Conservation (phyloP, 2,329 filamentous ascomycete species). For the Tolypocladium inflatum region DNA sequence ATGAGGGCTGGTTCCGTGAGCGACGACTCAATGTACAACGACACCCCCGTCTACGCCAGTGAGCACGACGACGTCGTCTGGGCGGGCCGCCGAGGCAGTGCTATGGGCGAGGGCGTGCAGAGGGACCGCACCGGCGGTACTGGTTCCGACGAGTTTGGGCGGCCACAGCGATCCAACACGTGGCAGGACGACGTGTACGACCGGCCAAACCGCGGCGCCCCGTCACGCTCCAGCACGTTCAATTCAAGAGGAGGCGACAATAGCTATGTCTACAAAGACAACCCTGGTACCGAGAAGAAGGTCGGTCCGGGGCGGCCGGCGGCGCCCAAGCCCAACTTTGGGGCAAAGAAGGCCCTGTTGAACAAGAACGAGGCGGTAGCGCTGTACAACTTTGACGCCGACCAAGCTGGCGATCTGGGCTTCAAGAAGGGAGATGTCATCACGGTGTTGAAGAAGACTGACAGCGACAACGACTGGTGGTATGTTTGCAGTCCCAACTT, state of each 20-base stretch:
- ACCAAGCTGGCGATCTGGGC: constrained; percentile 82
- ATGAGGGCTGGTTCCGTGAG: constrained; percentile 30
- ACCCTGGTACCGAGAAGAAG: constrained; percentile 24
- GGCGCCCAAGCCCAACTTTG: constrained; percentile 83
- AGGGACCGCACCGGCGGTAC: constrained; percentile 25
- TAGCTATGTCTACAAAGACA: constrained; percentile 47
- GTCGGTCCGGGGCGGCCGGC: constrained; percentile 66
- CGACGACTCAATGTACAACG: constrained; percentile 78
- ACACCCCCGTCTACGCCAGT: constrained; percentile 81
- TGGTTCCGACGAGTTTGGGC: constrained; percentile 41
- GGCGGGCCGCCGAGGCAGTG: constrained; percentile 64
- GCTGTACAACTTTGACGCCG: constrained; percentile 87
- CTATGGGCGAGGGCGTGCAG: constrained; percentile 55
- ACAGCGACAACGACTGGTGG: constrained; percentile 95
- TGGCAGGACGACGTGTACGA: constrained; percentile 74
- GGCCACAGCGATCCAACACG: constrained; percentile 54
- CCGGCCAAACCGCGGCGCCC: constrained; percentile 33
- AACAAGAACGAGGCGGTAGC: constrained; percentile 78
- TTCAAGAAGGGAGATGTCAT: constrained; percentile 98
- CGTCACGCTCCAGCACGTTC: constrained; percentile 43
- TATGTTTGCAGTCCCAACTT: constrained; percentile 31
- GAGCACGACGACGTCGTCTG: constrained; percentile 74
- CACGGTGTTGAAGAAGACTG: constrained; percentile 87
- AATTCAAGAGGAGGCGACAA: constrained; percentile 32
- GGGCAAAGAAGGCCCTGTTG: constrained; percentile 42